Base-by-base conservation (phyloP, 345 rosid species). In the Barbarea vulgaris region DNA sequence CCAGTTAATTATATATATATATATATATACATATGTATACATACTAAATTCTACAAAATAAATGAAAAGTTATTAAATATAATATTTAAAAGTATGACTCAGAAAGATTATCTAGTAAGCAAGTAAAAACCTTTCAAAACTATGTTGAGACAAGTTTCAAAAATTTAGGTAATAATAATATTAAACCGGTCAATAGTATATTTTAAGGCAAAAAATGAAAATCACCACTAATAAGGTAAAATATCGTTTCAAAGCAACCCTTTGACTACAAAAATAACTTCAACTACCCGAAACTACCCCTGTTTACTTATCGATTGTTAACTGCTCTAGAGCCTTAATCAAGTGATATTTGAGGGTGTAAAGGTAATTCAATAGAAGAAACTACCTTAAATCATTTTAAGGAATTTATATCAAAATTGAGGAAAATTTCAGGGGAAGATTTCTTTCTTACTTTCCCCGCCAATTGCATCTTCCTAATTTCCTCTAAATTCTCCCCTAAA, bases 391-490 rank as follows among this genome's bases (percentile, higher is more conserved):
- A 52, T 61, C 37, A 51, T 50, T 67, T 64, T 37, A 11, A 60
- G 13, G 33, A 30, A 34, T 62, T 52, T 28, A 36, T 50, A 41
- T 62, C 25, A 15, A 71, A 75, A 39, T 47, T 8, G 36, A 54
- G 36, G 71, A 79, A 73, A 77, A 31, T 55, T 56, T 13, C 76
- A 79, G 63, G 60, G 72, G 81, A 70, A 66, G 76, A 34, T 72
- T 53, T 9, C 58, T 37, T 66, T 25, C 57, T 51, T 78, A 44
- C 80, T 74, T 84, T 87, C 88, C 94, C 92, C 94, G 97, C 94
- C 97, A 91, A 81, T 87, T 85, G 86, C 74, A 72, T 72, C 57
- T 57, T 53, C 63, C 55, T 73, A 50, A 53, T 60, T 74, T 71
- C 52, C 30, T 33, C 55, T 13, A 34, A 59, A 19, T 54, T 72